Base-by-base conservation (phyloP, 1,139 yeast genomes). In the Candida sanyaensis region DNA sequence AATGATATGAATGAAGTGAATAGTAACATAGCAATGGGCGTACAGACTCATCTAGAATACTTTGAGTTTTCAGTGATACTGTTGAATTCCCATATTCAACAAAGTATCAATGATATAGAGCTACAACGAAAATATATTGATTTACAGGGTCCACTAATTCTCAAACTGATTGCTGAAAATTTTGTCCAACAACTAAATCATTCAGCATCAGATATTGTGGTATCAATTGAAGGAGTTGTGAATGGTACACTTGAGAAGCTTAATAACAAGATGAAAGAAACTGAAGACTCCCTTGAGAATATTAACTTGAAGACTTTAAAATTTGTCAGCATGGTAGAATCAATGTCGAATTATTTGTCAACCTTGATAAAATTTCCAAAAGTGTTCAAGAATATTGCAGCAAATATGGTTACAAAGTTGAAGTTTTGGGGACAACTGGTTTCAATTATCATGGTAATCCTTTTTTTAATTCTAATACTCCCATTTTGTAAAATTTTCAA, bases 251-350 rank as follows among this genome's bases (percentile, higher is more conserved):
- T 58, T 12, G 41, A 41, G 10, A 45, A 41, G 10, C 41, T 61
- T 2, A 50, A 53, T 12, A 9, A 12, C 6, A 50, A 53, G 39
- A 39, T 61, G 5, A 51, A 42, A 8, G 39, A 52, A 28, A 50
- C 61, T 1, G 48, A 52, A 2, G 4, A 24, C 5, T 44, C 45
- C 6, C 41, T 61, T 3, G 53, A 51, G 11, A 40, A 44, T 3
- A 46, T 58, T 9, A 52, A 48, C 40, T 12, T n/a, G 2, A 41
- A 42, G 37, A 17, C 50, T 11, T 29, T 34, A 10, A 26, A 24
- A 13, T 36, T 48, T n/a, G 28, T 38, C 10, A 28, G 10, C 23
- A 23, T 23, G 11, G 5, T 36, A 1, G 38, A 23, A 10, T 36
- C 28, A 23, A 5, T 23, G 5, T 7, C 38, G 9, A 5, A 5